Base-by-base conservation (phyloP, 192 early-diverging fungal species). In the Dissophora ornata region DNA sequence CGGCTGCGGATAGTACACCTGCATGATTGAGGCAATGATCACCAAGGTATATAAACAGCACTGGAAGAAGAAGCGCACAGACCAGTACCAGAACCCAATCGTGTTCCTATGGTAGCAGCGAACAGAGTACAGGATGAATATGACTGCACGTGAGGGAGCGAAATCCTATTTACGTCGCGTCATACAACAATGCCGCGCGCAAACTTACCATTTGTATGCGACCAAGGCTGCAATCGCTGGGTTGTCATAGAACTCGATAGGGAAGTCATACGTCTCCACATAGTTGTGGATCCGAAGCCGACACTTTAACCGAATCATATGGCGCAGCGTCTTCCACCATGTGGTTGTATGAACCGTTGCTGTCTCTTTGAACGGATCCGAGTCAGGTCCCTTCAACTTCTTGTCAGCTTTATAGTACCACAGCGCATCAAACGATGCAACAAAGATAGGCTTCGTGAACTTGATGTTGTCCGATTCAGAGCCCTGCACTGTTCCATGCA, bases 161-260 rank as follows among this genome's bases (percentile, higher is more conserved):
- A n/a, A n/a, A n/a, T n/a, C n/a, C n/a, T n/a, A n/a, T n/a, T n/a
- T n/a, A n/a, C n/a, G n/a, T n/a, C n/a, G n/a, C n/a, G n/a, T n/a
- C n/a, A n/a, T n/a, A n/a, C n/a, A n/a, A n/a, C n/a, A n/a, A n/a
- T n/a, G n/a, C n/a, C n/a, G n/a, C n/a, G 36, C 36, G 13, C 7
- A 12, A 7, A n/a, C 26, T 38, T 65, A 65, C 63, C 63, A 65
- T 32, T 65, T 65, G 52, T 56, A 65, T 11, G 49, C 18, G 8
- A 65, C 41, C 29, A 65, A 33, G 11, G 63, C 52, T 1, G 25
- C 52, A 12, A 56, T 46, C 11, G 63, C 63, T 0, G 63, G 63
- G 28, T 65, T 65, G 19, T 55, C 63, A 47, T 46, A 56, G 41
- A 46, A 21, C 29, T 44, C 63, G 4, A 65, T 13, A 11, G 16